Conservation (phyloP, 306 rosid genomes). For the Trichosanthes truncata region DNA sequence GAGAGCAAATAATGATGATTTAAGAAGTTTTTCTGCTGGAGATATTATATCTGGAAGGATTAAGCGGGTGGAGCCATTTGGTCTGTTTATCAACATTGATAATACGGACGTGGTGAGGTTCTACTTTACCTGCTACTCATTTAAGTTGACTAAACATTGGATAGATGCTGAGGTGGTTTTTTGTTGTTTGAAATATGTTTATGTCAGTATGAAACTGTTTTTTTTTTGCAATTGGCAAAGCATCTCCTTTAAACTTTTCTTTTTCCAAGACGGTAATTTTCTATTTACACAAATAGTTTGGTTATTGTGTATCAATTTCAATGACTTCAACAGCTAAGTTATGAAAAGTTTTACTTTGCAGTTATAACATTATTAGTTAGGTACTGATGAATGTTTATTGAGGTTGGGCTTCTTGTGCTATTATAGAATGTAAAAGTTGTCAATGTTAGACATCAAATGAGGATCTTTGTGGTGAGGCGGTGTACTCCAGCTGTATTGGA, state of each 20-base stretch:
- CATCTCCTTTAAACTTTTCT: background rate
- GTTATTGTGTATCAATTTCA: background rate
- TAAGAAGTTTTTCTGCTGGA: slow-evolving; percentile 53
- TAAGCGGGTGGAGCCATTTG: slow-evolving; percentile 76
- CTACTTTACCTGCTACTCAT: background rate
- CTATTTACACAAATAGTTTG: background rate
- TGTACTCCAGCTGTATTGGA: background rate
- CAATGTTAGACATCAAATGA: background rate
- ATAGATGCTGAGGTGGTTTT: background rate
- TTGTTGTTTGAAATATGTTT: background rate
- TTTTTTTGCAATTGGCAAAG: background rate
- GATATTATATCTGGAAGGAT: slow-evolving; percentile 65
- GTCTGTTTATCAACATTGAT: slow-evolving; percentile 75
- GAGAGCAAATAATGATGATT: slow-evolving; percentile 34
- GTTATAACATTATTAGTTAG: background rate
- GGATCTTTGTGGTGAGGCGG: background rate
- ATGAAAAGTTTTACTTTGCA: background rate
- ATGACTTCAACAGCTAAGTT: background rate
- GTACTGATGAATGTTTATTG: background rate
- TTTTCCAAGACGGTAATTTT: background rate
- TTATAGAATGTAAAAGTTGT: background rate
- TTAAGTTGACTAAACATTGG: background rate
- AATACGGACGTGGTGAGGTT: slow-evolving; percentile 48
- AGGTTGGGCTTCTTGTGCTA: background rate
- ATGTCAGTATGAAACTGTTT: background rate